phyloP scores from a whole-genome alignment of 441 rosid genomes.

The Adansonia grandidieri region DNA sequence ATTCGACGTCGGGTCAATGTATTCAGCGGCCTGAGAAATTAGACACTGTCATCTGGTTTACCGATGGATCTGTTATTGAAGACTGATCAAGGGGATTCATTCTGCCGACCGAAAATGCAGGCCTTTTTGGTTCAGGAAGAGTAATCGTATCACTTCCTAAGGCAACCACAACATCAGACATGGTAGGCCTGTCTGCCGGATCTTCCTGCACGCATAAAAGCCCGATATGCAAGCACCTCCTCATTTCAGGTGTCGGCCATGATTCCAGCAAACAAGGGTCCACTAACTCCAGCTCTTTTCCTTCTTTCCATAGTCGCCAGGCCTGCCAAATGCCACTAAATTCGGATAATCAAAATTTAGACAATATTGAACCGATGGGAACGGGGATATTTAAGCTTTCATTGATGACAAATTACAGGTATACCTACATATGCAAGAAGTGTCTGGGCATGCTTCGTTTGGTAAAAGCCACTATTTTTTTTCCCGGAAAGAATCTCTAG shows the following conservation, averaged over 20 bases:
- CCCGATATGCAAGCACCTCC: constrained; percentile 52
- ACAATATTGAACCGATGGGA: neutral
- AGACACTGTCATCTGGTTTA: constrained; percentile 24
- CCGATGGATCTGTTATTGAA: constrained; percentile 21
- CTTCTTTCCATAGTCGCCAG: constrained; percentile 52
- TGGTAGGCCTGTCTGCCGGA: constrained; percentile 50
- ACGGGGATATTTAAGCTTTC: neutral
- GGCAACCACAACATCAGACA: constrained; percentile 45
- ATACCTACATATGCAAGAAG: constrained; percentile 38
- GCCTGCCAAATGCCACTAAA: constrained; percentile 45
- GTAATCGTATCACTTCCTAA: constrained; percentile 38
- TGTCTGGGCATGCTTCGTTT: constrained; percentile 8
- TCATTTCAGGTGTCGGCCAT: constrained; percentile 28
- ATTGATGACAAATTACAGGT: neutral
- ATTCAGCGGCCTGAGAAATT: constrained; percentile 33
- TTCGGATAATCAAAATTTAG: neutral
- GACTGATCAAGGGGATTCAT: neutral
- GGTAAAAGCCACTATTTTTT: constrained; percentile 30
- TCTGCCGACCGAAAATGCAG: constrained; percentile 37
- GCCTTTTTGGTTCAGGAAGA: constrained; percentile 46
- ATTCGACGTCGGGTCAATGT: neutral
- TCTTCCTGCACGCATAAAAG: constrained; percentile 62
- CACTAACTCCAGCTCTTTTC: constrained; percentile 37
- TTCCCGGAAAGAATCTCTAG: constrained; percentile 48
- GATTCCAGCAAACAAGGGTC: constrained; percentile 40